Conservation (phyloP, 164 flowering plant species). For the Cinnamomum chago region DNA sequence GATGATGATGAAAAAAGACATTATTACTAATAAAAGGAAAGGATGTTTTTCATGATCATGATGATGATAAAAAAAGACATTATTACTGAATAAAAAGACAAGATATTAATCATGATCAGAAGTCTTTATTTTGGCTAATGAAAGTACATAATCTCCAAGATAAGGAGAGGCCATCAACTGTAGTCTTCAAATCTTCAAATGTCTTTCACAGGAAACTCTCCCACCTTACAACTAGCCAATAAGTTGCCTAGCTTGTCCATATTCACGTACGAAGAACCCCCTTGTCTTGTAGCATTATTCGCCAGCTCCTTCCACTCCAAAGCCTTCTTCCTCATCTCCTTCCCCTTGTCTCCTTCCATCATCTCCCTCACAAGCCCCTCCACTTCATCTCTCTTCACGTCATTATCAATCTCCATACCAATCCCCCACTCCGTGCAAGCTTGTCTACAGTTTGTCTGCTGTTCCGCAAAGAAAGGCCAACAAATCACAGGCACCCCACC, state of each 20-base stretch:
- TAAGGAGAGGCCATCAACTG: no score
- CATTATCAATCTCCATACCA: constrained; percentile 21
- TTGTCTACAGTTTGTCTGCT: constrained; percentile 20
- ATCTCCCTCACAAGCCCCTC: constrained; percentile 22
- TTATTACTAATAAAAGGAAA: no score
- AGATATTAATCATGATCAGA: no score
- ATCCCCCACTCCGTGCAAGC: constrained; percentile 23
- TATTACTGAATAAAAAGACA: no score
- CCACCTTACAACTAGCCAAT: neutral
- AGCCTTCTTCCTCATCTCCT: constrained; percentile 22
- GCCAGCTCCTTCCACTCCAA: constrained; percentile 19
- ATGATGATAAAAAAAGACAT: no score
- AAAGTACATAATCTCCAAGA: no score
- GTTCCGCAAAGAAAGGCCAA: constrained; percentile 34
- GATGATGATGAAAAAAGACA: no score
- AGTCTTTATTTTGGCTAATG: no score
- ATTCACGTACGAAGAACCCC: constrained; percentile 20
- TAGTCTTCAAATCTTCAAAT: neutral
- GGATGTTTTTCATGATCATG: no score
- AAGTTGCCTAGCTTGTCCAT: constrained; percentile 19
- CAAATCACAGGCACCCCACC: constrained; percentile 29
- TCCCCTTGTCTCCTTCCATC: constrained; percentile 31
- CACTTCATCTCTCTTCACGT: constrained; percentile 23
- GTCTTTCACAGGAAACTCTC: no score
- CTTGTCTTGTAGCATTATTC: constrained; percentile 9